Evolutionary conservation across 2,329 filamentous ascomycete genomes (phyloP), one percentile per base, ranked within the genome.

Genomic region (Aspergillus luchuensis): DNA sequence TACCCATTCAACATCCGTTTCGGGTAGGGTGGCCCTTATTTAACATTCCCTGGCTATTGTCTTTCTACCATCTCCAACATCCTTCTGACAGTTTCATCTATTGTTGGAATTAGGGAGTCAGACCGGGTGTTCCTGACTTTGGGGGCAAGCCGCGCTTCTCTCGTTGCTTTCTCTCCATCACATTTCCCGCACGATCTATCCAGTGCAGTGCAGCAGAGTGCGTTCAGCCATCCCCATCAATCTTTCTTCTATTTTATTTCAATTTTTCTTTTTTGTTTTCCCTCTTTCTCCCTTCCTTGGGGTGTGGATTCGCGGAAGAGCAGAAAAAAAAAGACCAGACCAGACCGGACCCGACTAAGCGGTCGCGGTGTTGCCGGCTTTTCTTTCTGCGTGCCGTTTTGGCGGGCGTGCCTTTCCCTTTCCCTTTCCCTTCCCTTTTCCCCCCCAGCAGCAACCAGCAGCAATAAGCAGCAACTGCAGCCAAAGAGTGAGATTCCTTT

Each of bases 351-450:
- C 50, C 53, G 43, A 63, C 62, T 57, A 62, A 62, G 63, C 63
- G 62, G 62, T 62, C 59, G 59, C 57, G 36, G 55, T 58, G 55
- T 58, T 59, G n/a, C 60, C 58, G 60, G 57, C 49, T 61, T 63
- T 63, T 63, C 56, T 63, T 62, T 63, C 56, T 63, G 58, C 63
- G 60, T 63, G 62, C 58, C 61, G 59, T 57, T 60, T 53, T 59
- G 52, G 56, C 45, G 50, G 47, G 43, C 53, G 57, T 60, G 51
- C 56, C 52, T 51, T 56, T 57, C 57, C 54, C 56, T 53, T 53
- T 47, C 60, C 58, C 56, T 57, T 52, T 47, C 47, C 47, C 51
- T 52, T 54, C 30, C 54, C 41, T 41, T 53, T 21, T 55, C 48
- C 21, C n/a, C 50, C 30, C 30, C 50, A 15, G 19, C 30, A 45